These are phyloP conservation scores for Calonectria fujianensis DNA, from an alignment of 2,329 filamentous ascomycete genomes.

Conservation along the genomic window DNA sequence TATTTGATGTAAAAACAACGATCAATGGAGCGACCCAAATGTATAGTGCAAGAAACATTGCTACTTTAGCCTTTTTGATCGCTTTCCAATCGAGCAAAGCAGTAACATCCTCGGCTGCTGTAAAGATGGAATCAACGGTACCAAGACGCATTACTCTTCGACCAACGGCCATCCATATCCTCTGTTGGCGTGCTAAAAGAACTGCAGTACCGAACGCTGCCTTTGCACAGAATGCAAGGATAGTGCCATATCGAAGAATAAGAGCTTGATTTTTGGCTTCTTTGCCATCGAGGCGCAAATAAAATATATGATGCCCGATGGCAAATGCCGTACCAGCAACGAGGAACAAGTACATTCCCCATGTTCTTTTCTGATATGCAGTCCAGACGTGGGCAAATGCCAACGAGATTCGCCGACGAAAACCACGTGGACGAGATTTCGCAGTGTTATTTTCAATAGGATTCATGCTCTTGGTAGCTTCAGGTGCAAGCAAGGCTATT, in stretches of 20 bases:
- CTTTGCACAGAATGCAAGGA: conserved; percentile 51
- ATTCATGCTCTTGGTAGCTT: too few relatives aligned
- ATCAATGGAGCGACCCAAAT: conserved; percentile 23
- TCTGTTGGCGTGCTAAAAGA: conserved; percentile 49
- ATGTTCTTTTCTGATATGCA: conserved; percentile 1
- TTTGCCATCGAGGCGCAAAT: background rate
- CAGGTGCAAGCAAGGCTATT: too few relatives aligned
- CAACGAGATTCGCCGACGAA: background rate
- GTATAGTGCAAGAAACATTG: conserved; percentile 28
- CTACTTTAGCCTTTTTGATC: background rate
- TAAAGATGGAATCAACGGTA: conserved; percentile 37
- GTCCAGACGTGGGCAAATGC: background rate
- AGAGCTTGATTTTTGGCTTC: conserved; percentile 4
- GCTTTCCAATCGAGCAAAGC: conserved; percentile 4
- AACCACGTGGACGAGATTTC: too few relatives aligned
- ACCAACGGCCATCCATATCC: conserved; percentile 51
- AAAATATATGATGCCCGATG: conserved; percentile 6
- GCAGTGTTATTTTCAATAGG: too few relatives aligned
- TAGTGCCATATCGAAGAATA: conserved; percentile 29
- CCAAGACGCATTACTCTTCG: conserved; percentile 45
- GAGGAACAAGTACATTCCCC: conserved; percentile 26
- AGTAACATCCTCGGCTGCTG: conserved; percentile 21
- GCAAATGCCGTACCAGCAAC: conserved; percentile 5
- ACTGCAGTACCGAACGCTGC: conserved; percentile 48
- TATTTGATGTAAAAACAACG: conserved; percentile 12